These are phyloP conservation scores for Myxozyma nipponensis DNA, from an alignment of 805 yeast species.

Conservation along the genomic window DNA sequence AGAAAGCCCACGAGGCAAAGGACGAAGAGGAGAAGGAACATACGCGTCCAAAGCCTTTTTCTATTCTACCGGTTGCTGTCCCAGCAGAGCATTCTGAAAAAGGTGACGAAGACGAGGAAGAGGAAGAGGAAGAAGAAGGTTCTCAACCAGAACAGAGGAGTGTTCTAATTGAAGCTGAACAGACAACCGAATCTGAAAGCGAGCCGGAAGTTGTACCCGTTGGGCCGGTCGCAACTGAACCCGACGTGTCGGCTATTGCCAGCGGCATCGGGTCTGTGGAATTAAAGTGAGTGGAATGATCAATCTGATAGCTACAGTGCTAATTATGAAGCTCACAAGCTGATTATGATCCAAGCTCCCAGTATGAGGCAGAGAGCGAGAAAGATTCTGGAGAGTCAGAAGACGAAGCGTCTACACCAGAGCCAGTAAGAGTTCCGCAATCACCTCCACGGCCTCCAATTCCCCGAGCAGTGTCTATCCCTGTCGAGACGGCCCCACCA, in stretches of 20 bases:
- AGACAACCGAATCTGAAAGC: constrained; percentile 8
- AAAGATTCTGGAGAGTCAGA: constrained; percentile 6
- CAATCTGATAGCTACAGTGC: background rate
- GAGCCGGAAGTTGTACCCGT: background rate
- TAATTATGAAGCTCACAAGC: background rate
- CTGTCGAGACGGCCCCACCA: constrained; percentile 2
- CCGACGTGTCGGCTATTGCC: no score
- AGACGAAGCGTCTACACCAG: constrained; percentile 1
- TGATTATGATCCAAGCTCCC: background rate
- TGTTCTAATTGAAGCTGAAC: constrained; percentile 13
- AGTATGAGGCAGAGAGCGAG: constrained; percentile 6
- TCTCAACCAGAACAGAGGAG: constrained; percentile 4
- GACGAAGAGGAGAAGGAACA: constrained; percentile 27
- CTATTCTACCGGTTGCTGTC: constrained; percentile 52
- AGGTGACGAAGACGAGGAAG: constrained; percentile 28
- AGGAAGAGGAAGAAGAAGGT: constrained; percentile 33
- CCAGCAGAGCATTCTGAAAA: constrained; percentile 33
- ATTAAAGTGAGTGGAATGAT: background rate
- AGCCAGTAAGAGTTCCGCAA: constrained; percentile 7
- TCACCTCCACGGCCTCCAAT: constrained; percentile 24
- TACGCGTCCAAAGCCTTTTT: constrained; percentile 42
- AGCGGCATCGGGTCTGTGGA: no score
- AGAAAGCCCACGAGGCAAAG: constrained; percentile 26
- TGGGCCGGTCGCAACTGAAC: no score
- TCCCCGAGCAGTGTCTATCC: background rate